Conservation (phyloP, 306 rosid genomes). For the Oemleria cerasiformis region DNA sequence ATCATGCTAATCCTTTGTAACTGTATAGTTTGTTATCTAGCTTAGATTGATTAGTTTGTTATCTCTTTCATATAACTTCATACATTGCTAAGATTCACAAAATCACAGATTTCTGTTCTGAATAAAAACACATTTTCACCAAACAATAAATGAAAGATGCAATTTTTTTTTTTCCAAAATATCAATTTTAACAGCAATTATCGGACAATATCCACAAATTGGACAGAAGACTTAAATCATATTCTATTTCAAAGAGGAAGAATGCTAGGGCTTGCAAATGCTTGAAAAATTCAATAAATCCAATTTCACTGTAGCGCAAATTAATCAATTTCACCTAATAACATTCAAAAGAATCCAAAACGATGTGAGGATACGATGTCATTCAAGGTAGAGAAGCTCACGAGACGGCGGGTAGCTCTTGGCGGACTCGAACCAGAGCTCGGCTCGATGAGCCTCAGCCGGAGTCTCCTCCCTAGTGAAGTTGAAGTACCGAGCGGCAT, state of each 20-base stretch:
- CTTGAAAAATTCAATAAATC: neutral
- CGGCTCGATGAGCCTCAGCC: conserved; percentile 47
- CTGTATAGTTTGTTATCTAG: no score
- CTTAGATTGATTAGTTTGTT: no score
- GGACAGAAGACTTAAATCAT: neutral
- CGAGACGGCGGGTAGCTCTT: conserved; percentile 56
- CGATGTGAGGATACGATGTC: neutral
- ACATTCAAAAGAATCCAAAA: neutral
- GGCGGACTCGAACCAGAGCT: conserved; percentile 55
- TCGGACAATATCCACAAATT: neutral
- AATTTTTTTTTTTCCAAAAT: neutral
- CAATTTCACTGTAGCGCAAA: neutral
- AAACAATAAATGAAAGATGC: neutral
- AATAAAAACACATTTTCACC: neutral
- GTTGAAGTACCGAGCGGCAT: conserved; percentile 44
- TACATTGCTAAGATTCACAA: neutral
- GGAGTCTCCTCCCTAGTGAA: conserved; percentile 42
- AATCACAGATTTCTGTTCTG: neutral
- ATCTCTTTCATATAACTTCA: neutral
- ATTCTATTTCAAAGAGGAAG: neutral
- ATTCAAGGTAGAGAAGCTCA: conserved; percentile 27
- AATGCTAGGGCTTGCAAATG: conserved; percentile 3
- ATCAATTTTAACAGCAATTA: neutral
- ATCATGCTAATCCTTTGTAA: no score
- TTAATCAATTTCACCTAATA: neutral